Evolutionary conservation across 805 yeast species (phyloP), one percentile per base, ranked within the genome.

Genomic region (Yarrowia osloensis): DNA sequence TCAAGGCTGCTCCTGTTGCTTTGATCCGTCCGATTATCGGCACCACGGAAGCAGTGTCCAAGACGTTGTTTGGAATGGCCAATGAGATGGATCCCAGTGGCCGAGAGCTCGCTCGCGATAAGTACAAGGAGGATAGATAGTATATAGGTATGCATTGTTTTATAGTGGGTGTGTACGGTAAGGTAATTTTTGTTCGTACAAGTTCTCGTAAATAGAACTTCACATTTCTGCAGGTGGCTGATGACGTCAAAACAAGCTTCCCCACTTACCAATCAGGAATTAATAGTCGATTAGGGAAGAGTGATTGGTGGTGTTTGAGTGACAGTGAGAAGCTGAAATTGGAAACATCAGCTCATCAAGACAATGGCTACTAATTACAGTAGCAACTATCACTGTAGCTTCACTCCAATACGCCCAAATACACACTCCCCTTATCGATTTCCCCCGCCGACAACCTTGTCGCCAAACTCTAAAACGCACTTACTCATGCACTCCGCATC

Each of bases 11-110:
- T 0, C 98, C 98, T 0, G 85, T 91, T 17, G 87, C 91, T 21
- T 76, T 93, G 17, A 81, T 93, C 1, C 77, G 97, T 49, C 97
- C 98, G 1, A 82, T 91, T 69, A 91, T 93, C 71, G 98, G 98
- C 1, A 91, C 97, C 0, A 89, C 97, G 0, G 97, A 91, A 74
- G 97, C 96, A 0, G 81, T 93, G 7, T 88, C 94, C 6, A 89
- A 87, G 73, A 84, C 97, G 0, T 79, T 93, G 62, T 83, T 91
- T 78, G 98, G 98, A 0, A 81, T 93, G 8, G 86, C 91, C 46
- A 92, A 91, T 74, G 89, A 88, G 69, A 77, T 93, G 37, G 94
- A 91, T 74, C 88, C 92, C 1, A 81, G 81, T 24, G 85, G 87
- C 69, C 81, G 84, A 65, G 74, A 78, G 46, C 86, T 85, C 68